A percentile compares a stretch with the other conserved stretches of the same genome.
These are phyloP conservation scores for Lepraria neglecta DNA, from an alignment of 495 filamentous ascomycete species.

Conservation along the genomic window DNA sequence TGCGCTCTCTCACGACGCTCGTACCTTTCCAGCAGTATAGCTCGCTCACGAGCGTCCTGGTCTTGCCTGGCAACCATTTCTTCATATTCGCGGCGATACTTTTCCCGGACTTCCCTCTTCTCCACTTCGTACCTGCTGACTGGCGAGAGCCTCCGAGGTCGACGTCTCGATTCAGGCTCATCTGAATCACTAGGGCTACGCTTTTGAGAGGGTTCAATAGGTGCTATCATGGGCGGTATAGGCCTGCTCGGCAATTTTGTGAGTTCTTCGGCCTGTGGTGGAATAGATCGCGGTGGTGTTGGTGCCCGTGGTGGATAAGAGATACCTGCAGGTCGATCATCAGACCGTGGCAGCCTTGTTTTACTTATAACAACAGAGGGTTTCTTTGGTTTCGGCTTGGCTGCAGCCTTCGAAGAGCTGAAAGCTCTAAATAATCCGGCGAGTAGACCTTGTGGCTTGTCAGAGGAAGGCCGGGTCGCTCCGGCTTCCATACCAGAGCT, in stretches of 20 bases:
- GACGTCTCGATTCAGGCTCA: too few relatives aligned
- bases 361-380: too few relatives aligned
- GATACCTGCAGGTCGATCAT: not conserved
- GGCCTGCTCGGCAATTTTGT: not conserved
- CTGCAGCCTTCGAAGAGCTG: too few relatives aligned
- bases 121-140: constrained; percentile 7
- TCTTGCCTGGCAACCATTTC: constrained; percentile 4
- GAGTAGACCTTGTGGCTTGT: too few relatives aligned
- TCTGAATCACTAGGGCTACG: not conserved
- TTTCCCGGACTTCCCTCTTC: constrained; percentile 4
- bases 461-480: too few relatives aligned
- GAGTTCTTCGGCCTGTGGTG: not conserved
- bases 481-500: too few relatives aligned
- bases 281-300: constrained; percentile 9
- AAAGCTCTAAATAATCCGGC: too few relatives aligned
- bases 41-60: too few relatives aligned
- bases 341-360: not conserved
- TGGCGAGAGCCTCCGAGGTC: constrained; percentile 15
- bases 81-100: constrained; percentile 1
- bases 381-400: too few relatives aligned
- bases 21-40: not conserved
- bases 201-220: not conserved
- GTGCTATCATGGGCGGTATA: constrained; percentile 2
- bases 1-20: constrained; percentile 15
- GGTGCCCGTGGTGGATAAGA: constrained; percentile 9